Evolutionary conservation across 805 yeast species (phyloP).

Genomic region (Lipomyces orientalis): DNA sequence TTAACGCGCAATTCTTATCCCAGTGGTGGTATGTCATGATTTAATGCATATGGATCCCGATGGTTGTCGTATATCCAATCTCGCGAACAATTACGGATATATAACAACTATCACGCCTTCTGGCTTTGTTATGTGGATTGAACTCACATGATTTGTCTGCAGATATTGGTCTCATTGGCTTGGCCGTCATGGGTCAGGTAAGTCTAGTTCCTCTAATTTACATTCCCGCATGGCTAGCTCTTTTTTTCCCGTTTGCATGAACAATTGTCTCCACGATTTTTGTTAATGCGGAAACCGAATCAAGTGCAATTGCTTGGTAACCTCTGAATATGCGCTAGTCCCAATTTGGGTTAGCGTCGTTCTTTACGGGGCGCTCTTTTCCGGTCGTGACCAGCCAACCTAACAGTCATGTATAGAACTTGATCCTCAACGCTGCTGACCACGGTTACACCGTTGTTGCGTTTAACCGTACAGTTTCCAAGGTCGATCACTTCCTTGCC

Average conservation of each 20-base stretch:
- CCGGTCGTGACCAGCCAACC: slow-evolving; percentile 6
- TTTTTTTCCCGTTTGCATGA: neutral
- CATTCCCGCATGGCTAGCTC: neutral
- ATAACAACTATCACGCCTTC: neutral
- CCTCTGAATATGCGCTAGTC: slow-evolving; percentile 10
- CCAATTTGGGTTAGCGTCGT: slow-evolving; percentile 12
- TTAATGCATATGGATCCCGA: neutral
- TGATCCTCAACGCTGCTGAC: slow-evolving; percentile 97
- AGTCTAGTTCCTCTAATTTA: slow-evolving; percentile 8
- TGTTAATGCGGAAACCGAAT: neutral
- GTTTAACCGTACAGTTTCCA: slow-evolving; percentile 95
- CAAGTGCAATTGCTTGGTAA: neutral
- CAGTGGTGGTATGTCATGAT: slow-evolving; percentile 35
- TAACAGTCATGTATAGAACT: slow-evolving; percentile 55
- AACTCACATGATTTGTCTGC: slow-evolving; percentile 48
- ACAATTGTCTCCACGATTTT: neutral
- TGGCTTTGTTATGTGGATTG: neutral
- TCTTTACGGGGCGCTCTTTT: slow-evolving; percentile 16
- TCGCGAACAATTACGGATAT: neutral
- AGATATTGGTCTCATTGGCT: slow-evolving; percentile 98
- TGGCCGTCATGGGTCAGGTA: slow-evolving; percentile 98
- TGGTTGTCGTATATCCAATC: neutral
- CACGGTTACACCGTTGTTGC: slow-evolving; percentile 96
- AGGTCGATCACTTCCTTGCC: slow-evolving; percentile 90
- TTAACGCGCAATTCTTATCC: slow-evolving; percentile 10